Evolutionary conservation across 306 rosid species (phyloP).

Genomic region (Fragaria ananassa): DNA sequence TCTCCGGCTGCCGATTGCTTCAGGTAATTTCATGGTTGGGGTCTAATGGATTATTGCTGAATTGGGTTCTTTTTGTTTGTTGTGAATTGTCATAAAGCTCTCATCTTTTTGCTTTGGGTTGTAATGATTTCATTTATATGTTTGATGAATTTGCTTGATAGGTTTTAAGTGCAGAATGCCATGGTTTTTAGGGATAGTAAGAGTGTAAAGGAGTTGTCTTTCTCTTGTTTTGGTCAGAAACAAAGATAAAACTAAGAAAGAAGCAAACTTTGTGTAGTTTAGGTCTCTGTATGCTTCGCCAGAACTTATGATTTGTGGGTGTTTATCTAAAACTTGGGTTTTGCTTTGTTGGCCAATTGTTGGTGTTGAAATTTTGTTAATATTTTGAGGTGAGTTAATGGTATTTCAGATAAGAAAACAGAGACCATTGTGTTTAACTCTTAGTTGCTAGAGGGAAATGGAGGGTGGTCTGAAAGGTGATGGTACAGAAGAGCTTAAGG

Average conservation of each 20-base stretch:
- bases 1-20: not conserved
- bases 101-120: not conserved
- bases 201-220: not conserved
- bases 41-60: not conserved
- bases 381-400: not conserved
- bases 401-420: not conserved
- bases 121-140: not conserved
- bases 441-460: slow-evolving; percentile 23
- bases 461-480: slow-evolving; percentile 26
- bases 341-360: not conserved
- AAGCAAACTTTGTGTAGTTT: not conserved
- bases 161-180: not conserved
- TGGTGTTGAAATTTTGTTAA: not conserved
- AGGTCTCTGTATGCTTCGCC: not conserved
- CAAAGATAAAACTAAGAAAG: not conserved
- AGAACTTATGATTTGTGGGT: not conserved
- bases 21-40: not conserved
- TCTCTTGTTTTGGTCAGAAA: not conserved
- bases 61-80: not conserved
- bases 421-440: not conserved
- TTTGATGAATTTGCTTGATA: not conserved
- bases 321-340: not conserved
- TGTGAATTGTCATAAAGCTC: not conserved
- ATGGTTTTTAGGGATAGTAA: not conserved
- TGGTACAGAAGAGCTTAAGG: slow-evolving; percentile 35